phyloP scores from a whole-genome alignment of 139 green algal genomes.

The Pleodorina starrii region DNA sequence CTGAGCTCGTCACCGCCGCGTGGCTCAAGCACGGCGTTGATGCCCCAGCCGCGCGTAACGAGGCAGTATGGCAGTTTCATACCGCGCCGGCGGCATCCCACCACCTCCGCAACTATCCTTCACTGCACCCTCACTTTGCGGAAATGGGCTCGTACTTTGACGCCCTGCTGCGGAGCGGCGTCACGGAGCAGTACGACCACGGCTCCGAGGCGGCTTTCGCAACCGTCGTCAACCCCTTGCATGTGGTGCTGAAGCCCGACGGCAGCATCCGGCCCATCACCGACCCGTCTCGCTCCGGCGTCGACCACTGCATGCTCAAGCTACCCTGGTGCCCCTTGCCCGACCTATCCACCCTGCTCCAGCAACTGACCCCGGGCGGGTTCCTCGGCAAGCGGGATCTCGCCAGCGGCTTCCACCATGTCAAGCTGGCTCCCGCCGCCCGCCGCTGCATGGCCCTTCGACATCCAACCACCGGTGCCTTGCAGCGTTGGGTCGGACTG shows the following conservation, averaged over 20 bases:
- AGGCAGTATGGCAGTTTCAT: not conserved
- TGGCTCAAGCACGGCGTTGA: not conserved
- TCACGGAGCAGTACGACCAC: slow-evolving; percentile 6
- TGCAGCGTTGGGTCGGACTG: slow-evolving; percentile 23
- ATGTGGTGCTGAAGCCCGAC: not conserved
- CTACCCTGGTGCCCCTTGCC: slow-evolving; percentile 40
- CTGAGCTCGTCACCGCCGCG: not conserved
- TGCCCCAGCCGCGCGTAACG: not conserved
- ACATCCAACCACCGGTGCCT: not conserved
- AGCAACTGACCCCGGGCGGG: not conserved
- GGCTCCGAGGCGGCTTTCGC: not conserved
- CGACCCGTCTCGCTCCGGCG: slow-evolving; percentile 1
- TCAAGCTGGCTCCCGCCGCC: not conserved
- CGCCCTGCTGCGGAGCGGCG: not conserved
- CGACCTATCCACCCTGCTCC: not conserved
- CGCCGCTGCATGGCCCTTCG: slow-evolving; percentile 23
- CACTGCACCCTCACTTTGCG: not conserved
- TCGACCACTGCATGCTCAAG: slow-evolving; percentile 4
- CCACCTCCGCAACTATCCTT: not conserved
- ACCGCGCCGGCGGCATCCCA: not conserved
- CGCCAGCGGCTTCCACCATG: slow-evolving; percentile 38
- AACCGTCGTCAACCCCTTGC: slow-evolving; percentile 7
- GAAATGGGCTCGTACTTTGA: not conserved
- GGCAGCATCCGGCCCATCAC: slow-evolving; percentile 7
- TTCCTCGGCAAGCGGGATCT: too few species aligned